A percentile compares a stretch with the other conserved stretches of the same genome.
These are phyloP conservation scores for Cordia subcordata DNA, from an alignment of 257 asterid genomes.

Conservation along the genomic window DNA sequence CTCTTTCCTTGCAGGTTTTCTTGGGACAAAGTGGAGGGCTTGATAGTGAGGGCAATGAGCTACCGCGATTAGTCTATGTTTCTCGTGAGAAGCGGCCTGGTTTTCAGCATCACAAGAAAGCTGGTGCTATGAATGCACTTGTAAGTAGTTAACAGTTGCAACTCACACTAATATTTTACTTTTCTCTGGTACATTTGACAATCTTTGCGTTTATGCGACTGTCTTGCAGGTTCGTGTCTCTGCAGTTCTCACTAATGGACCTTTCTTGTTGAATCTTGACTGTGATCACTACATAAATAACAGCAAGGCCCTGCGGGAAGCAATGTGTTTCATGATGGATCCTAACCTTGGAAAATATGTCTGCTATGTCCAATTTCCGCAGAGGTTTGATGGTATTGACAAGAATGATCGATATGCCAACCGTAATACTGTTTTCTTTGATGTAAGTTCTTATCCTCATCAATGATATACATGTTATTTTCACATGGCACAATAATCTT, in stretches of 20 bases:
- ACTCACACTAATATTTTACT: neutral
- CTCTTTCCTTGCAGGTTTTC: constrained; percentile 22
- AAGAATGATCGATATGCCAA: constrained; percentile 23
- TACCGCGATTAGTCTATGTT: constrained; percentile 60
- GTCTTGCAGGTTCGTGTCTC: constrained; percentile 23
- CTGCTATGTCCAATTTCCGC: constrained; percentile 26
- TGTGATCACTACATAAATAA: constrained; percentile 24
- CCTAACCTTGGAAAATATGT: constrained; percentile 14
- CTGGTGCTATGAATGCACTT: constrained; percentile 98
- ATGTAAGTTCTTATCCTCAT: constrained; percentile 13
- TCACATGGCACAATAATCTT: too few relatives aligned
- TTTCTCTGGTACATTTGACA: neutral
- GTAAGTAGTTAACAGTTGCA: constrained; percentile 37
- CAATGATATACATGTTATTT: too few relatives aligned
- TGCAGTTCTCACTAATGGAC: constrained; percentile 25
- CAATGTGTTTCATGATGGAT: constrained; percentile 32
- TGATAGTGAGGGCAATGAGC: constrained; percentile 17
- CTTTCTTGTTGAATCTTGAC: constrained; percentile 27
- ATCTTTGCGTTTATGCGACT: neutral
- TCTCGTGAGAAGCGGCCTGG: constrained; percentile 99
- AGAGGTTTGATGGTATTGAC: constrained; percentile 28
- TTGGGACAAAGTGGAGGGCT: constrained; percentile 25
- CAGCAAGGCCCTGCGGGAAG: constrained; percentile 26
- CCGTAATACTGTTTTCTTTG: constrained; percentile 25
- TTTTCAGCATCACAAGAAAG: constrained; percentile 96